Evolutionary conservation across 495 filamentous ascomycete genomes (phyloP).

Genomic region (Penicillium malachiteum): DNA sequence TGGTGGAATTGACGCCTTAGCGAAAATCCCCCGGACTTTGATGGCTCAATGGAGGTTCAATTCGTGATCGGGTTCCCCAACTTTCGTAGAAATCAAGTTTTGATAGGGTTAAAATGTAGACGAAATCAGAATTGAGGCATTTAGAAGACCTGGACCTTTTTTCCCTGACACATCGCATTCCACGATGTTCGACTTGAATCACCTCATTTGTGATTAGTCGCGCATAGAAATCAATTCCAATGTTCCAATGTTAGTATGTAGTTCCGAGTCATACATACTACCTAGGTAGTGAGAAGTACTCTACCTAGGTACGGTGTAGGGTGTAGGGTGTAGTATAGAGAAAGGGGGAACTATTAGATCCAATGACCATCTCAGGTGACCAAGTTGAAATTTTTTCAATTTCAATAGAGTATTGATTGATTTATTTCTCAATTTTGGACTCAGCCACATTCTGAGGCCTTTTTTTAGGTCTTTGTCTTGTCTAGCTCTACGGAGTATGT

Average conservation of each 20-base stretch:
- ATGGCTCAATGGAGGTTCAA: too few species aligned
- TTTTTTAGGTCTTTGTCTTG: constrained; percentile 1
- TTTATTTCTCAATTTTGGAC: background rate
- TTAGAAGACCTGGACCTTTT: constrained; percentile 1
- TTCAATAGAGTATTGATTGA: background rate
- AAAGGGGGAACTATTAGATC: too few species aligned
- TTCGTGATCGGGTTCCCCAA: background rate
- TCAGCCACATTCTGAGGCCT: background rate
- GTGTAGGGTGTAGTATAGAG: background rate
- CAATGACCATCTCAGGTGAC: constrained; percentile 6
- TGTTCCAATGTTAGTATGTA: background rate
- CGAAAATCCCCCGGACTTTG: constrained; percentile 30
- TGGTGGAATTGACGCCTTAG: background rate
- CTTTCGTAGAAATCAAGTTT: background rate
- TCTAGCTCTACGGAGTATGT: too few species aligned
- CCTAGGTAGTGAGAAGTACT: background rate
- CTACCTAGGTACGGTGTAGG: too few species aligned
- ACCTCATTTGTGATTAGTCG: constrained; percentile 6
- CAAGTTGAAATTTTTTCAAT: background rate
- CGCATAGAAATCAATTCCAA: background rate
- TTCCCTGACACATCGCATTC: constrained; percentile 30
- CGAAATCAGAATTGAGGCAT: constrained; percentile 12
- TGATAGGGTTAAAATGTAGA: background rate
- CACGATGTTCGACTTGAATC: constrained; percentile 22
- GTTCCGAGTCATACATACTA: background rate